phyloP scores from a whole-genome alignment of 352 stramenopile genomes.

The Blastocystis sp. region DNA sequence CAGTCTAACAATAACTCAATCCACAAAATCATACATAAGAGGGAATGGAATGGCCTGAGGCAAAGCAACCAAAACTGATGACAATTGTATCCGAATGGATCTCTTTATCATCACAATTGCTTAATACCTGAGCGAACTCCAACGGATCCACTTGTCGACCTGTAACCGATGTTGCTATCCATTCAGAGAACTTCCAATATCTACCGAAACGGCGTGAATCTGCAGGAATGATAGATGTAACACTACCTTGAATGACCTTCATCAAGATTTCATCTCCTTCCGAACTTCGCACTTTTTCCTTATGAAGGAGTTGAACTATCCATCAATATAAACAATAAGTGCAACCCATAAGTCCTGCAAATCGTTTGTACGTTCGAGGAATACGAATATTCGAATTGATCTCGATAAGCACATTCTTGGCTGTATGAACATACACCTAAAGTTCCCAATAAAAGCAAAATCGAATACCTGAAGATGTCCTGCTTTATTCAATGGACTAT shows the following conservation, averaged over 20 bases:
- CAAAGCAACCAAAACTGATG: constrained; percentile 42
- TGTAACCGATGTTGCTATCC: constrained; percentile 67
- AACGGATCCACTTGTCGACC: constrained; percentile 41
- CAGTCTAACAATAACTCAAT: constrained; percentile 87
- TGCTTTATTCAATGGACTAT: constrained; percentile 98
- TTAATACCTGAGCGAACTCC: constrained; percentile 33
- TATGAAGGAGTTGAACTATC: constrained; percentile 96
- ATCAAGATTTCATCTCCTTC: constrained; percentile 83
- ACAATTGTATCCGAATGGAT: constrained; percentile 81
- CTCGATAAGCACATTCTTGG: constrained; percentile 92
- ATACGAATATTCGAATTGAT: constrained; percentile 94
- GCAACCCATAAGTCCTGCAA: constrained; percentile 85
- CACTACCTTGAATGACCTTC: constrained; percentile 98
- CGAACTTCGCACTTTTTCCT: constrained; percentile 97
- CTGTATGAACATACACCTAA: constrained; percentile 87
- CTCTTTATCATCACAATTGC: constrained; percentile 73
- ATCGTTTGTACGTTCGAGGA: constrained; percentile 96
- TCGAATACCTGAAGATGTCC: constrained; percentile 82
- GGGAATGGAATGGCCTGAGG: constrained; percentile 14
- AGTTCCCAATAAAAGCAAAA: background rate
- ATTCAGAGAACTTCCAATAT: constrained; percentile 95
- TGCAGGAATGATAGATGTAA: constrained; percentile 89
- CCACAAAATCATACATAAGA: constrained; percentile 80
- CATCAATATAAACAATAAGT: constrained; percentile 73
- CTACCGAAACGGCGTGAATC: constrained; percentile 84